Evolutionary conservation across 805 yeast genomes (phyloP).

Genomic region (Martiniozyma abietophila): DNA sequence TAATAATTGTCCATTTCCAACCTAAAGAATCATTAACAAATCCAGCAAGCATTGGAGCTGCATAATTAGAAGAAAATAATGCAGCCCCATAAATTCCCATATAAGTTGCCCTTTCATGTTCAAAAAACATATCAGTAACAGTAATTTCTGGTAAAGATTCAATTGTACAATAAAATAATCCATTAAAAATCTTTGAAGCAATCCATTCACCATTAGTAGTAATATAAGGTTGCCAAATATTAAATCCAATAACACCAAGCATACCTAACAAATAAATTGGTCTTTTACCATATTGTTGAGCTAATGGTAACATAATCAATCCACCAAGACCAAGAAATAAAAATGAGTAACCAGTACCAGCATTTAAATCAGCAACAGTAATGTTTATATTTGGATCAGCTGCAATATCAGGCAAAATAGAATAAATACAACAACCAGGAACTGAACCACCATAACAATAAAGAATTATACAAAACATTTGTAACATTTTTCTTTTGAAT

Average conservation of each 20-base stretch:
- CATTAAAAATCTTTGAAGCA: conserved; percentile 24
- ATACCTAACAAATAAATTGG: conserved; percentile 28
- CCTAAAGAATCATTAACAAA: conserved; percentile 40
- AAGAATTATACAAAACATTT: conserved; percentile 35
- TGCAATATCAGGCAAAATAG: conserved; percentile 20
- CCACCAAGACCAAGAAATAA: conserved; percentile 33
- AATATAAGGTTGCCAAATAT: conserved; percentile 28
- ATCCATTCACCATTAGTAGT: conserved; percentile 25
- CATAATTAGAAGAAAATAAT: conserved; percentile 42
- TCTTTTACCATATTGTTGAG: conserved; percentile 31
- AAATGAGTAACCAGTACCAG: conserved; percentile 31
- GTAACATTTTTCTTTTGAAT: conserved; percentile 35
- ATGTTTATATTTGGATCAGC: conserved; percentile 22
- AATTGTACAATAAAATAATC: conserved; percentile 28
- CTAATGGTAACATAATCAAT: conserved; percentile 29
- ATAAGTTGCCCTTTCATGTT: conserved; percentile 41
- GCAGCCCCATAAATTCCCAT: conserved; percentile 45
- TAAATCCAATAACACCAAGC: conserved; percentile 23
- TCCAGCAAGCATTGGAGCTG: conserved; percentile 55
- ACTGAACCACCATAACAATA: conserved; percentile 26
- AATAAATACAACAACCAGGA: conserved; percentile 16
- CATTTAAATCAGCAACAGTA: conserved; percentile 26
- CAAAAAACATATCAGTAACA: conserved; percentile 40
- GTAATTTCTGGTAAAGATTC: conserved; percentile 44
- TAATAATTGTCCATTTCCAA: conserved; percentile 45